phyloP scores from a whole-genome alignment of 2,329 filamentous ascomycete genomes.

The Graphilbum ipis-grandicollis region DNA sequence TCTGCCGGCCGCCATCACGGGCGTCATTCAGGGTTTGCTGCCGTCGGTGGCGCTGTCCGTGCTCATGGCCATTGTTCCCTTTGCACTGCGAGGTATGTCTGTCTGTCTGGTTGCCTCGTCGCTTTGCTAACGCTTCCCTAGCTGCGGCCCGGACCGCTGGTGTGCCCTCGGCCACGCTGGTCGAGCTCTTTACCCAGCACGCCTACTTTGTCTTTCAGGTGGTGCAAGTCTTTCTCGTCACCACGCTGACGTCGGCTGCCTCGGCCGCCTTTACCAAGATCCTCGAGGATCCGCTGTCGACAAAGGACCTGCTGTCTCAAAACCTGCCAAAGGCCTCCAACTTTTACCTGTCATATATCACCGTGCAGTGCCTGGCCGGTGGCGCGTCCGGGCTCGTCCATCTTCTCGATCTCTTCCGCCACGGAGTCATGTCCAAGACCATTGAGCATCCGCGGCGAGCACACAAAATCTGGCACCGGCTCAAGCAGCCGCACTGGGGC shows the following conservation, averaged over 20 bases:
- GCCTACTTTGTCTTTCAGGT: slow-evolving; percentile 71
- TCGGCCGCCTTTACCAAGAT: slow-evolving; percentile 41
- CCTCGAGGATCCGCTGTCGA: slow-evolving; percentile 37
- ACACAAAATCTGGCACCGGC: slow-evolving; percentile 53
- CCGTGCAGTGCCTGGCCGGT: slow-evolving; percentile 66
- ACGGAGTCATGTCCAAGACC: slow-evolving; percentile 44
- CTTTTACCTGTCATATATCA: slow-evolving; percentile 72
- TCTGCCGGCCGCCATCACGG: slow-evolving; percentile 51
- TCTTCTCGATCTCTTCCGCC: slow-evolving; percentile 36
- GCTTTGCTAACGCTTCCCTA: slow-evolving; percentile 14
- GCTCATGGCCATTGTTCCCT: slow-evolving; percentile 68
- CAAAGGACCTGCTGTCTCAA: slow-evolving; percentile 38
- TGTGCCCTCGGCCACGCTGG: slow-evolving; percentile 48
- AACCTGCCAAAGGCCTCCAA: slow-evolving; percentile 56
- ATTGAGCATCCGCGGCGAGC: slow-evolving; percentile 69
- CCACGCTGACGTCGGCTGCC: slow-evolving; percentile 59
- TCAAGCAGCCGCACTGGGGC: slow-evolving; percentile 59
- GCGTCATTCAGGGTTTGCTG: slow-evolving; percentile 67
- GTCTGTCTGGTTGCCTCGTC: too few species aligned
- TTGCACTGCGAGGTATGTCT: slow-evolving; percentile 47
- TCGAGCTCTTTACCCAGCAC: slow-evolving; percentile 64
- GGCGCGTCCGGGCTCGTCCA: slow-evolving; percentile 59
- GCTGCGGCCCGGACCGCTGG: slow-evolving; percentile 55
- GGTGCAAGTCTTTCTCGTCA: slow-evolving; percentile 70
- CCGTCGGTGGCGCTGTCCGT: slow-evolving; percentile 64